These are phyloP conservation scores for Syzygium aromaticum DNA, from an alignment of 345 rosid species.

Conservation along the genomic window DNA sequence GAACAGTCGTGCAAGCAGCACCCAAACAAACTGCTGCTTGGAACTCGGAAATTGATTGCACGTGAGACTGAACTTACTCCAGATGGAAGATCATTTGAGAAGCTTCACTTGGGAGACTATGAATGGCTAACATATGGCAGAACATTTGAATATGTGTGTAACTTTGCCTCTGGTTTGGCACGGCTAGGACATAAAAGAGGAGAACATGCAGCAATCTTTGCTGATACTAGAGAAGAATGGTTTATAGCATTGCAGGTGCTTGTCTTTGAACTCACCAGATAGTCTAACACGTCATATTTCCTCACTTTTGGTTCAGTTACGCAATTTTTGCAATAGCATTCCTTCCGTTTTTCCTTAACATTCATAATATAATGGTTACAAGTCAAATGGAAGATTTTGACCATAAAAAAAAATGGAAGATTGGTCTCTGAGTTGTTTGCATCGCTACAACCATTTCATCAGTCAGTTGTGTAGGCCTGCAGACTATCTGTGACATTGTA, in stretches of 20 bases:
- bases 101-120: slow-evolving; percentile 91
- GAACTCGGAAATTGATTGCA: slow-evolving; percentile 63
- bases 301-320: background rate
- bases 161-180: slow-evolving; percentile 81
- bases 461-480: background rate
- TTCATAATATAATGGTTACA: background rate
- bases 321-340: background rate
- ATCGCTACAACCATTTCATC: background rate
- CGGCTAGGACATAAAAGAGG: slow-evolving; percentile 56
- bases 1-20: slow-evolving; percentile 66
- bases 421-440: background rate
- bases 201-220: slow-evolving; percentile 89
- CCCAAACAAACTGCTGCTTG: slow-evolving; percentile 48
- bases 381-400: background rate
- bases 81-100: slow-evolving; percentile 81
- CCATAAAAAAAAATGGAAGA: background rate
- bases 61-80: slow-evolving; percentile 50
- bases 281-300: background rate
- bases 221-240: slow-evolving; percentile 97
- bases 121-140: slow-evolving; percentile 68
- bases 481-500: background rate
- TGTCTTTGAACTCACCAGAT: background rate
- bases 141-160: slow-evolving; percentile 52
- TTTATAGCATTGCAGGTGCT: slow-evolving; percentile 86
- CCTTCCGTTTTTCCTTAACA: background rate